phyloP scores from a whole-genome alignment of 352 stramenopile genomes.

The Pythium pectinolyticum region DNA sequence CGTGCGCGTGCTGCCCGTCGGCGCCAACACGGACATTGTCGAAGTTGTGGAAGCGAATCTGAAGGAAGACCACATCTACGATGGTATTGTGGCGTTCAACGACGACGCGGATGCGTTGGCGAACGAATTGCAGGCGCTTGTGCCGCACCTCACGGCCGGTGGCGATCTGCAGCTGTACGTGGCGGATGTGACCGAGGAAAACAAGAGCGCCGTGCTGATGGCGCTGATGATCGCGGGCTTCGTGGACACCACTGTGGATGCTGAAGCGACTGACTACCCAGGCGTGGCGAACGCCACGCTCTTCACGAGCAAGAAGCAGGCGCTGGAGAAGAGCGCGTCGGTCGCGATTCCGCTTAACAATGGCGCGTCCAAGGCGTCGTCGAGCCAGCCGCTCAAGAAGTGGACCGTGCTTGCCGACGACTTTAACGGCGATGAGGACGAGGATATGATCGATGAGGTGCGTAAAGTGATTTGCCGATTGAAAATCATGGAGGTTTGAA shows the following conservation, averaged over 20 bases:
- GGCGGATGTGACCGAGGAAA: conserved; percentile 50
- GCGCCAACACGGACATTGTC: conserved; percentile 38
- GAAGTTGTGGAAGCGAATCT: conserved; percentile 40
- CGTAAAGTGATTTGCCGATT: neutral
- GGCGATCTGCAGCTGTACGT: conserved; percentile 60
- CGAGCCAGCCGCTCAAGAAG: conserved; percentile 47
- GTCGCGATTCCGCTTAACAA: conserved; percentile 56
- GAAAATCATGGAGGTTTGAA: neutral
- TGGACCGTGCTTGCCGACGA: conserved; percentile 75
- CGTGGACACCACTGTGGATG: conserved; percentile 47
- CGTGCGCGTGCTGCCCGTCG: conserved; percentile 47
- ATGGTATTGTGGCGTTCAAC: conserved; percentile 61
- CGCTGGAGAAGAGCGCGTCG: conserved; percentile 42
- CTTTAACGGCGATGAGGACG: conserved; percentile 46
- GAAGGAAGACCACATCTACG: conserved; percentile 36
- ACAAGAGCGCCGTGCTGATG: conserved; percentile 75
- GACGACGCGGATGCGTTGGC: conserved; percentile 46
- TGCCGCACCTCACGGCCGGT: conserved; percentile 52
- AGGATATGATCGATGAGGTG: conserved; percentile 82
- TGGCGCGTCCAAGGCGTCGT: conserved; percentile 28
- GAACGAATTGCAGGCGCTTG: conserved; percentile 42
- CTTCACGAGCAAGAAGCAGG: conserved; percentile 69
- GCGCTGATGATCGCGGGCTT: conserved; percentile 79
- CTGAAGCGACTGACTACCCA: conserved; percentile 41
- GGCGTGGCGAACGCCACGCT: conserved; percentile 38